phyloP scores from a whole-genome alignment of 768 basidiomycete species.

The Psilocybe subaeruginosa region DNA sequence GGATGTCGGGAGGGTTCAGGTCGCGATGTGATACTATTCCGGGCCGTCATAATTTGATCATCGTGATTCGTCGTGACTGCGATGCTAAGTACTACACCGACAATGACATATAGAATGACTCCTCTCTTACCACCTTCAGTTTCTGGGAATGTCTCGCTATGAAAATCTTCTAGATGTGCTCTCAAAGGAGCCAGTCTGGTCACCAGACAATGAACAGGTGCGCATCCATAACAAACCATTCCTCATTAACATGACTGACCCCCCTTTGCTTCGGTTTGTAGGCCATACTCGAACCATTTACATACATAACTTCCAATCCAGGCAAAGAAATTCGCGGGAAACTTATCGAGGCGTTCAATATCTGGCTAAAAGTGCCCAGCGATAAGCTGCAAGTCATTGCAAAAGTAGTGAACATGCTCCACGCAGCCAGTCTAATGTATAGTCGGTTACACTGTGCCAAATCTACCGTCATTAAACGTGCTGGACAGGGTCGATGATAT shows the following conservation, averaged over 20 bases:
- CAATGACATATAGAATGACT: neutral
- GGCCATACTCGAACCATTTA: slow-evolving; percentile 84
- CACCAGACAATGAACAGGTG: slow-evolving; percentile 36
- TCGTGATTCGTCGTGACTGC: no score
- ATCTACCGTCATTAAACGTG: neutral
- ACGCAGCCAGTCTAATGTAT: slow-evolving; percentile 91
- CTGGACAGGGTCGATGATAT: slow-evolving; percentile 85
- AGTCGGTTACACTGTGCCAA: slow-evolving; percentile 19
- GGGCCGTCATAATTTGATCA: no score
- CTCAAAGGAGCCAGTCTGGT: slow-evolving; percentile 37
- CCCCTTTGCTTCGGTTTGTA: slow-evolving; percentile 18
- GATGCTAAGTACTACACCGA: no score
- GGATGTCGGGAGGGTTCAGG: no score
- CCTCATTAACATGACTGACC: neutral
- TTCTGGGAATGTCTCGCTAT: slow-evolving; percentile 32
- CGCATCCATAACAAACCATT: neutral
- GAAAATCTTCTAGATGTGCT: slow-evolving; percentile 41
- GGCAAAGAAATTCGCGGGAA: slow-evolving; percentile 92
- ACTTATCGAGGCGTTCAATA: slow-evolving; percentile 92
- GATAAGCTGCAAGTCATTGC: slow-evolving; percentile 75
- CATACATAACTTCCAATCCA: slow-evolving; percentile 79
- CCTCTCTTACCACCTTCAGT: neutral
- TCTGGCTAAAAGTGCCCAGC: slow-evolving; percentile 83
- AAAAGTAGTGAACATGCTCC: slow-evolving; percentile 89
- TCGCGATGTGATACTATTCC: no score